Conservation (phyloP, 176 grass and related monocot species). For the Zoysia japonica region DNA sequence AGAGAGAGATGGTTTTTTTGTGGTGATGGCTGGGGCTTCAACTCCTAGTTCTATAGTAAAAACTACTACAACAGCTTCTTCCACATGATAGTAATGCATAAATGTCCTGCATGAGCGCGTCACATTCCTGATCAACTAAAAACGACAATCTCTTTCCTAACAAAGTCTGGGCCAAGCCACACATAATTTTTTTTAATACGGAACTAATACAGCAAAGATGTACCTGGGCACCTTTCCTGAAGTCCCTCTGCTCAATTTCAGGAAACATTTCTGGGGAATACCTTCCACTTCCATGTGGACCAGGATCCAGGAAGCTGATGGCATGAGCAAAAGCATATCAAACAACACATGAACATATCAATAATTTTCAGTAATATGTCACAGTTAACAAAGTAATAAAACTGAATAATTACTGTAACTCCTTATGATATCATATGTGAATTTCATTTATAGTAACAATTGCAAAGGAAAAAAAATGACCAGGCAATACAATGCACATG, state of each 20-base stretch:
- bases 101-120: neutral
- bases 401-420: neutral
- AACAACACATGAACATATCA: neutral
- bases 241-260: constrained; percentile 77
- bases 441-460: constrained; percentile 22
- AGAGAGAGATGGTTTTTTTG: neutral
- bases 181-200: constrained; percentile 5
- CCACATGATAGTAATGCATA: neutral
- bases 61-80: neutral
- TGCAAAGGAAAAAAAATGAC: constrained; percentile 15
- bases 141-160: neutral
- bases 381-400: constrained; percentile 1
- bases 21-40: neutral
- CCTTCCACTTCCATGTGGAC: constrained; percentile 92
- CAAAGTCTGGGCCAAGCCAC: neutral
- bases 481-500: neutral
- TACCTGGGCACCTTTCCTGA: constrained; percentile 98
- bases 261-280: constrained; percentile 84
- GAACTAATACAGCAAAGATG: constrained; percentile 15
- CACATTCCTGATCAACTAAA: neutral
- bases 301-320: constrained; percentile 89
- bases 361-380: constrained; percentile 13
- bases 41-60: neutral
- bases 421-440: constrained; percentile 1
- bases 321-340: constrained; percentile 35